These are phyloP conservation scores for Lactarius evosmus DNA, from an alignment of 768 basidiomycete genomes.

Conservation along the genomic window DNA sequence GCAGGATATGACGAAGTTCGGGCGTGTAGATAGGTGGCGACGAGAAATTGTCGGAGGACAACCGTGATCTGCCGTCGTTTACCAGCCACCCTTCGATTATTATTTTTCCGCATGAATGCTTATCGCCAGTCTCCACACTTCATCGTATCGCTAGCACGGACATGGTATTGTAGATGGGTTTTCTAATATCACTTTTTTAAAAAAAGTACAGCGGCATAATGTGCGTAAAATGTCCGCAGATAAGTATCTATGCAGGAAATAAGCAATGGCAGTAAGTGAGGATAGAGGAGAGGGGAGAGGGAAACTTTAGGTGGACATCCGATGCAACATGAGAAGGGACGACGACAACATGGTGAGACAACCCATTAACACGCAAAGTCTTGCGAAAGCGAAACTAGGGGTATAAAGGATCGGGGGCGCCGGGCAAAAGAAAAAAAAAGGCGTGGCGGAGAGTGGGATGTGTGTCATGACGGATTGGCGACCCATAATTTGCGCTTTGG, in stretches of 20 bases:
- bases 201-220: slow-evolving; percentile 30
- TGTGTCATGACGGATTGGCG: slow-evolving; percentile 54
- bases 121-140: slow-evolving; percentile 7
- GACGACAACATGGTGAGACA: slow-evolving; percentile 9
- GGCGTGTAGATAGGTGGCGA: slow-evolving; percentile 77
- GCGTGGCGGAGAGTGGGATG: not conserved
- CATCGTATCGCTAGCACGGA: slow-evolving; percentile 23
- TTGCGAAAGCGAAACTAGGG: slow-evolving; percentile 3
- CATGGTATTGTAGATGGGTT: slow-evolving; percentile 16
- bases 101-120: not conserved
- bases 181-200: slow-evolving; percentile 30
- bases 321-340: slow-evolving; percentile 14
- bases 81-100: not conserved
- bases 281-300: not conserved
- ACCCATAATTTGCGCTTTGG: slow-evolving; percentile 75
- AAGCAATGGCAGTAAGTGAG: slow-evolving; percentile 20
- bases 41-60: slow-evolving; percentile 74
- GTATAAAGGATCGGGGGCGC: slow-evolving; percentile 8
- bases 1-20: slow-evolving; percentile 63
- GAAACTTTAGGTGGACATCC: slow-evolving; percentile 34
- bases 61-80: slow-evolving; percentile 22
- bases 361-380: slow-evolving; percentile 14
- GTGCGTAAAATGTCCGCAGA: slow-evolving; percentile 25
- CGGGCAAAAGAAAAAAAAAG: not conserved
- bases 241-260: slow-evolving; percentile 25